A percentile compares a stretch with the other conserved stretches of the same genome.
Evolutionary conservation across 805 yeast species (phyloP).

Genomic region (Saturnispora hagleri): DNA sequence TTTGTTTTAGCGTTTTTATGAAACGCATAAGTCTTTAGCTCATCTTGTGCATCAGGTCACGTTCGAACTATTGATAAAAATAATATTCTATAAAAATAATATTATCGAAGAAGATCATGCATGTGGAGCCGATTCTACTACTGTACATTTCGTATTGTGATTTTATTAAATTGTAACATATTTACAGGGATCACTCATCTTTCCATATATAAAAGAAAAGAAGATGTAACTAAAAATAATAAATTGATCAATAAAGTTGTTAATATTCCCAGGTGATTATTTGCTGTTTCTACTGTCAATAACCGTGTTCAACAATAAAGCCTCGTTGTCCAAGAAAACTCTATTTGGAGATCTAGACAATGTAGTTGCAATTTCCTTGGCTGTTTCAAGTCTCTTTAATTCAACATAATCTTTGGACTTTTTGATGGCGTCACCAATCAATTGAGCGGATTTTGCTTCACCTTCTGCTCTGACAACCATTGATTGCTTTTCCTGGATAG

Average conservation of each 20-base stretch:
- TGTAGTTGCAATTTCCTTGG: conserved; percentile 86
- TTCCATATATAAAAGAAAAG: background rate
- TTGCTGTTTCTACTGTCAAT: conserved; percentile 57
- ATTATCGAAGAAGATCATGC: background rate
- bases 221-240: background rate
- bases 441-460: conserved; percentile 96
- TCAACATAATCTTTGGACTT: conserved; percentile 94
- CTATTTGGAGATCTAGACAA: conserved; percentile 83
- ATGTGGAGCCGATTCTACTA: background rate
- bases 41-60: background rate
- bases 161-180: background rate
- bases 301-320: conserved; percentile 82
- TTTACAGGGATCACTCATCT: background rate
- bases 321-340: conserved; percentile 84
- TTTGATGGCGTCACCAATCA: conserved; percentile 98
- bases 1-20: background rate
- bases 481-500: conserved; percentile 95
- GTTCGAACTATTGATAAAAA: background rate
- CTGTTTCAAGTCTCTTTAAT: conserved; percentile 93
- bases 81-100: background rate
- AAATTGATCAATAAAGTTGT: background rate
- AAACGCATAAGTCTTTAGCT: background rate
- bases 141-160: background rate
- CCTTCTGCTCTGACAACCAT: conserved; percentile 95
- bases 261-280: conserved; percentile 6